Evolutionary conservation across 192 early-diverging fungal species (phyloP).

Genomic region (Coemansia sp.): DNA sequence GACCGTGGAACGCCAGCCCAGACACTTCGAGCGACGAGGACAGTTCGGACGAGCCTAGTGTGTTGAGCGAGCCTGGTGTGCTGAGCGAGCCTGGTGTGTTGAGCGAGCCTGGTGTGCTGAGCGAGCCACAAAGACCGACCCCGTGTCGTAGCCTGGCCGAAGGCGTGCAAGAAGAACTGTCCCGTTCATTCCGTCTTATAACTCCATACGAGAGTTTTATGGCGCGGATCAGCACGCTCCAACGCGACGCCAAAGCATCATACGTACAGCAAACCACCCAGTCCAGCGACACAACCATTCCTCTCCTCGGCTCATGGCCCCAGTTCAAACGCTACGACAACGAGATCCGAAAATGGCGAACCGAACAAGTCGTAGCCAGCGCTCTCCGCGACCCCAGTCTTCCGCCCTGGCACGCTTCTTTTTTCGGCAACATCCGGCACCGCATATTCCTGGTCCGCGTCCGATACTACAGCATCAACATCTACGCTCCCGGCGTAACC

Average conservation of each 20-base stretch:
- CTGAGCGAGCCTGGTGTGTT: too few species aligned
- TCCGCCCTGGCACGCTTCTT: conserved; percentile 8
- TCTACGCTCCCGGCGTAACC: conserved; percentile 16
- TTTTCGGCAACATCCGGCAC: conserved; percentile 27
- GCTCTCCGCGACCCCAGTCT: conserved; percentile 10
- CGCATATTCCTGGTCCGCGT: conserved; percentile 22
- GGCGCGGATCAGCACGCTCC: conserved; percentile 17
- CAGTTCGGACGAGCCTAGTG: background rate
- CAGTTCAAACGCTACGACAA: conserved; percentile 17
- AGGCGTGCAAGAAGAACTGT: conserved; percentile 11
- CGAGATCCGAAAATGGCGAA: conserved; percentile 14
- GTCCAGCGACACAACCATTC: background rate
- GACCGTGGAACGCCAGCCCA: conserved; percentile 7
- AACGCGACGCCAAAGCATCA: conserved; percentile 20
- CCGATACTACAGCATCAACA: conserved; percentile 35
- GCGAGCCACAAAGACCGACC: background rate
- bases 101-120: too few species aligned
- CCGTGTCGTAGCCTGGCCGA: conserved; percentile 2
- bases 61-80: too few species aligned
- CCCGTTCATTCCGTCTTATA: conserved; percentile 10
- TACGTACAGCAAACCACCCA: conserved; percentile 11
- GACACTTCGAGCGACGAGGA: background rate
- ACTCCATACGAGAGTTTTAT: conserved; percentile 18
- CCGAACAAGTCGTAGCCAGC: conserved; percentile 13
- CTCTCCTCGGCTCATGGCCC: conserved; percentile 16